Evolutionary conservation across 306 rosid genomes (phyloP).

Genomic region (Dalbergia oliveri): DNA sequence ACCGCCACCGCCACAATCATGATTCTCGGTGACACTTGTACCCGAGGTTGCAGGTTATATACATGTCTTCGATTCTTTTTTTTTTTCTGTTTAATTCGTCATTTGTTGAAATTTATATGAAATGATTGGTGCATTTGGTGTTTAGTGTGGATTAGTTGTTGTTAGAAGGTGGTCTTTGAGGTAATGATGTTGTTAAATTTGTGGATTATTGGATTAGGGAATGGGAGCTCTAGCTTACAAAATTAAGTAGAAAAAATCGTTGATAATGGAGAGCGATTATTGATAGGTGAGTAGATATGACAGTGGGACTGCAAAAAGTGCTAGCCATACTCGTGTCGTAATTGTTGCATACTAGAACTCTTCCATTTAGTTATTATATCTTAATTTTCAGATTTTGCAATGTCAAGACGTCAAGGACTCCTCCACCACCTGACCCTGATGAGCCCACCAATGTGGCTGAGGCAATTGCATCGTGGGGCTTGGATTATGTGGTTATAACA

Average conservation of each 20-base stretch:
- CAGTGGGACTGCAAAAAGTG: background rate
- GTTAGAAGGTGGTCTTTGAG: background rate
- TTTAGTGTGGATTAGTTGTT: background rate
- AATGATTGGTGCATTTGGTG: background rate
- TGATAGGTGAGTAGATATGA: background rate
- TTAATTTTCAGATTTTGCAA: constrained; percentile 82
- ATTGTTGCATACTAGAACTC: background rate
- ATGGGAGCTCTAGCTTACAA: background rate
- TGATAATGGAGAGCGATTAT: background rate
- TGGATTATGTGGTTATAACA: constrained; percentile 97
- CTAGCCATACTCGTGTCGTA: background rate
- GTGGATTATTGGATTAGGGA: background rate
- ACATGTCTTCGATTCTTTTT: background rate
- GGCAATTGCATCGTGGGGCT: constrained; percentile 98
- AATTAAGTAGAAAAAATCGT: background rate
- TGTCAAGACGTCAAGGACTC: constrained; percentile 95
- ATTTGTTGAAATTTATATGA: background rate
- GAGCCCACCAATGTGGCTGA: constrained; percentile 99
- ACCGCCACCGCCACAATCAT: constrained; percentile 98
- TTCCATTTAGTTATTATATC: constrained; percentile 27
- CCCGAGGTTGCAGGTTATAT: constrained; percentile 96
- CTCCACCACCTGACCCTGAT: constrained; percentile 94
- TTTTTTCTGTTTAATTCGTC: background rate
- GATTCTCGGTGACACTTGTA: constrained; percentile 98
- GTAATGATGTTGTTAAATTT: background rate